phyloP scores from a whole-genome alignment of 768 basidiomycete species.

The Hydnum rufescens region DNA sequence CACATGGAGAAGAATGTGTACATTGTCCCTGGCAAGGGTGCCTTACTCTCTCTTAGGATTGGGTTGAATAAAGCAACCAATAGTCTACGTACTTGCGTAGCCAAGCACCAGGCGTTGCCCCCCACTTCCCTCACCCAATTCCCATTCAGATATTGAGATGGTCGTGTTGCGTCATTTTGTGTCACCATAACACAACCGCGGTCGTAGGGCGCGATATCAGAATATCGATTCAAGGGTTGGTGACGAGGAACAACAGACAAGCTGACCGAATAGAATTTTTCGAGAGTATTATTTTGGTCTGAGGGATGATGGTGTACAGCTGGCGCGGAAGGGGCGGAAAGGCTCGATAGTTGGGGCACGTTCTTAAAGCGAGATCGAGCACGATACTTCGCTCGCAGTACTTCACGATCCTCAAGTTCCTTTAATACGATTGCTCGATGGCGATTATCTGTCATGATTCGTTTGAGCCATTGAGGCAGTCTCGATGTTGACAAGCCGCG shows the following conservation, averaged over 20 bases:
- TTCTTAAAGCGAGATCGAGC: neutral
- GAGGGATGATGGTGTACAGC: neutral
- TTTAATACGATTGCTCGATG: neutral
- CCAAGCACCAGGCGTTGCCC: conserved; percentile 68
- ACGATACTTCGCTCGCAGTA: neutral
- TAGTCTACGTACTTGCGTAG: conserved; percentile 30
- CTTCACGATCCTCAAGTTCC: neutral
- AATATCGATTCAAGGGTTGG: neutral
- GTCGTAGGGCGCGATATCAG: neutral
- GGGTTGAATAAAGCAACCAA: neutral
- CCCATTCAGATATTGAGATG: conserved; percentile 51
- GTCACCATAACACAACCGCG: neutral
- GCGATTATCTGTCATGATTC: neutral
- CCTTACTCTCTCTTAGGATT: neutral
- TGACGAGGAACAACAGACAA: neutral
- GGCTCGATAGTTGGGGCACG: neutral
- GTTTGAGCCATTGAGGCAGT: neutral
- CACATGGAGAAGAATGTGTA: conserved; percentile 20
- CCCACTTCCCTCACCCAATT: conserved; percentile 64
- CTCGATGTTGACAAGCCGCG: too few relatives aligned
- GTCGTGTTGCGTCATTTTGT: neutral
- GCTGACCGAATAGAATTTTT: neutral
- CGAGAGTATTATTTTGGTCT: neutral
- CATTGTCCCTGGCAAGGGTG: neutral
- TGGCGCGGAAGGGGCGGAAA: neutral